These are phyloP conservation scores for Irpex rosettiformis DNA, from an alignment of 1,284 basidiomycete genomes.

Conservation along the genomic window DNA sequence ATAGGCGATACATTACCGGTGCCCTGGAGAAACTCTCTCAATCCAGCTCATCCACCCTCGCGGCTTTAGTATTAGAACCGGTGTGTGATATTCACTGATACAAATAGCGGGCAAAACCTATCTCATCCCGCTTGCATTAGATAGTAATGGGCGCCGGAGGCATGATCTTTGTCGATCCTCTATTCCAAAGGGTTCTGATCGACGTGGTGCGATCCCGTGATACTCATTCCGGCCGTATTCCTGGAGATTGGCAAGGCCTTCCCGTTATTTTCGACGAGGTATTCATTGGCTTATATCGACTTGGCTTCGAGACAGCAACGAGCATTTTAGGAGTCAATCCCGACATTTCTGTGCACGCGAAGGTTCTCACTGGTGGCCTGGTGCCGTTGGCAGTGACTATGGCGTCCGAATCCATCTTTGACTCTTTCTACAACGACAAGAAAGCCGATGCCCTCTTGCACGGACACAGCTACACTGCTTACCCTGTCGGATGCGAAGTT, in stretches of 20 bases:
- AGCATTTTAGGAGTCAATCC: conserved; percentile 70
- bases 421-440: conserved; percentile 70
- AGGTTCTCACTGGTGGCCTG: conserved; percentile 92
- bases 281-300: conserved; percentile 87
- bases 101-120: not conserved
- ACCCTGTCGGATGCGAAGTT: conserved; percentile 89
- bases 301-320: conserved; percentile 70
- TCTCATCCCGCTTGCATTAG: not conserved
- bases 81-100: not conserved
- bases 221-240: conserved; percentile 20
- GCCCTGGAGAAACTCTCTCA: conserved; percentile 51
- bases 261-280: conserved; percentile 98
- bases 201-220: conserved; percentile 67
- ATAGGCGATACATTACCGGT: conserved; percentile 58
- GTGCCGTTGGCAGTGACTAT: conserved; percentile 87
- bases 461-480: conserved; percentile 94
- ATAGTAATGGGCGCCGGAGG: conserved; percentile 94
- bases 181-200: conserved; percentile 89
- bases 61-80: conserved; percentile 88
- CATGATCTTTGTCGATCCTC: conserved; percentile 97
- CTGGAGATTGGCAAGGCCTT: conserved; percentile 61
- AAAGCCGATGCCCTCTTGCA: conserved; percentile 90
- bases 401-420: conserved; percentile 77
- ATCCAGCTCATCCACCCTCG: conserved; percentile 42
- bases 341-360: conserved; percentile 91